Percentiles rank a stretch among this genome's conserved stretches.
Evolutionary conservation across 1,284 basidiomycete genomes (phyloP).

Genomic region (Porogramme epimiltina): DNA sequence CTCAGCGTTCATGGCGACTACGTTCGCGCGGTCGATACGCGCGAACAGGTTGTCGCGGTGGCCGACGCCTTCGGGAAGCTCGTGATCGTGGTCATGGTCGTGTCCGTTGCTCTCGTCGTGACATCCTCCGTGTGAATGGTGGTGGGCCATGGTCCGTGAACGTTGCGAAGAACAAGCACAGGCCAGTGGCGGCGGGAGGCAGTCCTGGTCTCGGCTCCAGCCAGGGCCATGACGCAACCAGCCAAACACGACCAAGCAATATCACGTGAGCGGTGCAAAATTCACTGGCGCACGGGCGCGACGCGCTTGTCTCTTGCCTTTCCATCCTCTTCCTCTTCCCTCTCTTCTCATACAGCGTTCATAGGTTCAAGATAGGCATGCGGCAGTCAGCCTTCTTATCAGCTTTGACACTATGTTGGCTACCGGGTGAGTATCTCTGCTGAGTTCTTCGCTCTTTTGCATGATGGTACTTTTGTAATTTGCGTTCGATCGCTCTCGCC

Average conservation of each 20-base stretch:
- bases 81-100: constrained; percentile 44
- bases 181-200: background rate
- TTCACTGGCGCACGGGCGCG: background rate
- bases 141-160: constrained; percentile 42
- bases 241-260: background rate
- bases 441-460: background rate
- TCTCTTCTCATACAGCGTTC: background rate
- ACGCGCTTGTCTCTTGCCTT: background rate
- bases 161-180: background rate
- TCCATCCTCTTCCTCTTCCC: background rate
- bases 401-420: too few species aligned
- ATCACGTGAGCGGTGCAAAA: background rate
- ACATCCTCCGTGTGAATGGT: constrained; percentile 52
- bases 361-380: too few species aligned
- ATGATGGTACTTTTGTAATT: constrained; percentile 79
- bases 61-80: constrained; percentile 46
- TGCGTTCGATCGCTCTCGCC: constrained; percentile 73
- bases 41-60: constrained; percentile 70
- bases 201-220: background rate
- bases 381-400: too few species aligned
- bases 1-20: constrained; percentile 68
- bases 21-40: constrained; percentile 72
- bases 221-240: background rate
- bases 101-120: constrained; percentile 57
- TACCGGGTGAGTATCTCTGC: constrained; percentile 26